Base-by-base conservation (phyloP, 805 yeast genomes). In the Starmerella potacharoeniae region DNA sequence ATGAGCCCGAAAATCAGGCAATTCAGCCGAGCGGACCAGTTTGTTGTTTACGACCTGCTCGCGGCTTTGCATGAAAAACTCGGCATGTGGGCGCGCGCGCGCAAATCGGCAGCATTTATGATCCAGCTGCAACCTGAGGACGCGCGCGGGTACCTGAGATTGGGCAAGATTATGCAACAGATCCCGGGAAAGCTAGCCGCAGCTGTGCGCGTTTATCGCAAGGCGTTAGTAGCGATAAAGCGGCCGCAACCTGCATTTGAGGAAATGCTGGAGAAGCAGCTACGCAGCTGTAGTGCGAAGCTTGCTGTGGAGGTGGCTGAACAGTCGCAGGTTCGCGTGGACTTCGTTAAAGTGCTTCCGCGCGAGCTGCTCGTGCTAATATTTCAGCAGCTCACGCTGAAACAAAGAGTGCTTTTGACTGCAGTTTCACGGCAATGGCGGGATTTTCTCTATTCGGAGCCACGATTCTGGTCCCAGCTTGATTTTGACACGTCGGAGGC, bases 131-230 rank as follows among this genome's bases (percentile, higher is more conserved):
- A 54, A 17, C 39, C 50, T 1, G 16, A 42, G 6, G 60, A 61
- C 36, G 46, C 52, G 4, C 56, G 62, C 5, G 64, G 64, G 14
- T 61, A 61, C 34, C 49, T 61, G 11, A 44, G 64, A n/a, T 41
- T 61, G 36, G 64, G 63, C 40, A 57, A 55, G 41, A 43, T 60
- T 8, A 52, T 60, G 43, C 60, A 55, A 29, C 49, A 53, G 40
- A 44, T 37, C 4, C 50, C 47, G n/a, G 57, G 46, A 4, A 46
- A 52, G 29, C 41, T 45, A 1, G 40, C 45, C 9, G 55, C 55
- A 13, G 64, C 64, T 9, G 50, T 45, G n/a, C 40, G 39, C 7
- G 54, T 58, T 11, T 61, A 60, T 45, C 35, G 52, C 41, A 29
- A 56, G 3, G 64, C 62, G 1, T 46, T 60, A 1, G 42, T 17